phyloP scores from a whole-genome alignment of 495 filamentous ascomycete species.

The Aspergillus coremiiformis region DNA sequence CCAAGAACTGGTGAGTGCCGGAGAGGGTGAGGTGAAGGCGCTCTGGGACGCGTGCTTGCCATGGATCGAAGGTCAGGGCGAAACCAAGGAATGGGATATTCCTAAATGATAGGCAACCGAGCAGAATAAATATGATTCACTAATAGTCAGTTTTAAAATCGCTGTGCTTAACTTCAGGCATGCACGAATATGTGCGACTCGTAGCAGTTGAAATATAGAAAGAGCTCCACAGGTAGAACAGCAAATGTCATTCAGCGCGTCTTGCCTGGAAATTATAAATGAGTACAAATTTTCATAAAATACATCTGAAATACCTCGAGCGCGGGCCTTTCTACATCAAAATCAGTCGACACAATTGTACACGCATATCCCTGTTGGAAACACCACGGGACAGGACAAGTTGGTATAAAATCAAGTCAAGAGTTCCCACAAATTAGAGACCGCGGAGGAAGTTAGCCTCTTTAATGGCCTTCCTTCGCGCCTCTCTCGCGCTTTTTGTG shows the following conservation, averaged over 20 bases:
- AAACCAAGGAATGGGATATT: slow-evolving; percentile 17
- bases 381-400: slow-evolving; percentile 5
- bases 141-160: background rate
- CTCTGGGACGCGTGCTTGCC: slow-evolving; percentile 14
- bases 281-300: slow-evolving; percentile 14
- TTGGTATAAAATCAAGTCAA: slow-evolving; percentile 4
- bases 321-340: slow-evolving; percentile 2
- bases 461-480: slow-evolving; percentile 74
- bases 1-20: slow-evolving; percentile 8
- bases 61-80: slow-evolving; percentile 17
- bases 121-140: background rate
- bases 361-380: slow-evolving; percentile 6
- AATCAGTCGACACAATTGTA: slow-evolving; percentile 9
- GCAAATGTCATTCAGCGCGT: slow-evolving; percentile 8
- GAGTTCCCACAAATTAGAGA: slow-evolving; percentile 44
- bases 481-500: slow-evolving; percentile 57
- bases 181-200: background rate
- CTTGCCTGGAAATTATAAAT: slow-evolving; percentile 9
- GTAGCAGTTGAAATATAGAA: background rate
- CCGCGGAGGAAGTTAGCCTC: slow-evolving; percentile 88
- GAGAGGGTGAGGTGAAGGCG: slow-evolving; percentile 10
- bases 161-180: background rate
- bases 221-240: background rate
- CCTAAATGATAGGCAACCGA: background rate
- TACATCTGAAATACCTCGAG: slow-evolving; percentile 14